Evolutionary conservation across 352 stramenopile species (phyloP).

Genomic region (Globisporangium viniferum): DNA sequence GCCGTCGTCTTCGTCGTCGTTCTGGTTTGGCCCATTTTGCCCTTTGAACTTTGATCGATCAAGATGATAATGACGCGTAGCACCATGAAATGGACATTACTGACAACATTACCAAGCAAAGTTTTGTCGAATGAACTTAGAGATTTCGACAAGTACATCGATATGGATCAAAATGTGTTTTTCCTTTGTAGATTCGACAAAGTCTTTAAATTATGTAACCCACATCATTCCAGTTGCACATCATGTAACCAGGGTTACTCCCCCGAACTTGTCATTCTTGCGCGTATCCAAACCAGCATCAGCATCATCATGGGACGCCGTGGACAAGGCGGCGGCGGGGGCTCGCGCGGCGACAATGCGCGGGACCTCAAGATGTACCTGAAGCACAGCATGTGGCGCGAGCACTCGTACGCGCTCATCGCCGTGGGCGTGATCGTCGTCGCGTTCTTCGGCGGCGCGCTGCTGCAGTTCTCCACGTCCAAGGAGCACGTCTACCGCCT

Average conservation of each 20-base stretch:
- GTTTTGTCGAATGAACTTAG: too few relatives aligned
- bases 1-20: background rate
- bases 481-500: slow-evolving; percentile 65
- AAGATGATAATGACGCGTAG: too few relatives aligned
- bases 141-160: too few relatives aligned
- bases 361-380: slow-evolving; percentile 82
- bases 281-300: too few relatives aligned
- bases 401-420: slow-evolving; percentile 63
- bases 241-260: too few relatives aligned
- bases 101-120: too few relatives aligned
- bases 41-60: background rate
- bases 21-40: background rate
- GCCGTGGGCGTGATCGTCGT: slow-evolving; percentile 46
- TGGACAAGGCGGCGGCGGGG: slow-evolving; percentile 21
- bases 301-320: slow-evolving; percentile 27
- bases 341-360: slow-evolving; percentile 42
- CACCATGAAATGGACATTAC: too few relatives aligned
- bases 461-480: slow-evolving; percentile 66
- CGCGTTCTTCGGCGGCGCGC: slow-evolving; percentile 53
- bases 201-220: too few relatives aligned
- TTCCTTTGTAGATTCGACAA: too few relatives aligned
- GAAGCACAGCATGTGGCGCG: slow-evolving; percentile 78
- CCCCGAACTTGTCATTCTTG: too few relatives aligned
- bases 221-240: too few relatives aligned
- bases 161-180: too few relatives aligned